A percentile compares a stretch with the other conserved stretches of the same genome.
phyloP scores from a whole-genome alignment of 148 eudicot genomes.

The Heliosperma pusillum region DNA sequence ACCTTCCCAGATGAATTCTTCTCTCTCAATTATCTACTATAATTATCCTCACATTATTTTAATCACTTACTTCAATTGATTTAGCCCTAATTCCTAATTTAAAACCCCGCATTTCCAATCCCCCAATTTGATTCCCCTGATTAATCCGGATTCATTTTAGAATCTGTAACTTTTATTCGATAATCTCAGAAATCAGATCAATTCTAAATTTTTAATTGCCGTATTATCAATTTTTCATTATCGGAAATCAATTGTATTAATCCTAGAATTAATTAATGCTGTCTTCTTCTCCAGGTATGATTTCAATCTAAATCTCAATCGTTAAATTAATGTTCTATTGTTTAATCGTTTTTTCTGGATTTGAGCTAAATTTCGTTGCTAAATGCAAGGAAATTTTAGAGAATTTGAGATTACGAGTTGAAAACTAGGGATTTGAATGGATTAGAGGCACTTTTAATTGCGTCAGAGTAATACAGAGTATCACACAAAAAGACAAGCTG shows the following conservation, averaged over 20 bases:
- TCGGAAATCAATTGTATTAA: background rate
- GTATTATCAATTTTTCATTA: background rate
- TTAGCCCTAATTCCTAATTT: conserved; percentile 1
- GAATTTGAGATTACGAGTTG: background rate
- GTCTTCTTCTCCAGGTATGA: conserved; percentile 12
- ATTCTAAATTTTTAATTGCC: background rate
- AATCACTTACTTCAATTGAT: background rate
- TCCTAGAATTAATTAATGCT: background rate
- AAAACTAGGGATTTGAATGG: too few relatives aligned
- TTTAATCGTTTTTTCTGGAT: background rate
- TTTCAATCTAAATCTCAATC: background rate
- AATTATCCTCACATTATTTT: too few relatives aligned
- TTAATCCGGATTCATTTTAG: background rate
- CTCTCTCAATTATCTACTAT: background rate
- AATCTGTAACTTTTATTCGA: background rate
- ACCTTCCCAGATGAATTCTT: background rate
- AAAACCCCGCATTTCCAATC: background rate
- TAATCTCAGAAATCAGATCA: conserved; percentile 7
- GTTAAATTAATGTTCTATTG: background rate
- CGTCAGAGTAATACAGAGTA: background rate
- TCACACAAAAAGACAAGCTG: background rate
- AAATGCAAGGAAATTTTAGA: background rate
- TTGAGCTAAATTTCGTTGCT: background rate
- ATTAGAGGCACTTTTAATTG: background rate
- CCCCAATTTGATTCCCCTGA: background rate